These are phyloP conservation scores for Paramecium octaurelia DNA, from an alignment of 73 alveolate species.

Conservation along the genomic window DNA sequence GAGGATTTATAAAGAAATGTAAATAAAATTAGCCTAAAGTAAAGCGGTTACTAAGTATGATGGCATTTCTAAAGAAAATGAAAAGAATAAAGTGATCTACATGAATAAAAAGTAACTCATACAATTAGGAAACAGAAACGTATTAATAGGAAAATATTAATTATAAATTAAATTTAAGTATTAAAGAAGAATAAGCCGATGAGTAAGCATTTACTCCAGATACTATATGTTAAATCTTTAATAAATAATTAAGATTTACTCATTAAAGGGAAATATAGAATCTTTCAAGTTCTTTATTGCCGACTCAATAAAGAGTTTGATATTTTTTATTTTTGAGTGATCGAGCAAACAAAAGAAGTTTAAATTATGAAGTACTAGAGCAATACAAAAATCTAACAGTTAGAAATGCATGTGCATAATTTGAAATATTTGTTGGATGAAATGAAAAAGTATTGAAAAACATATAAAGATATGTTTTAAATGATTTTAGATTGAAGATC, in stretches of 20 bases:
- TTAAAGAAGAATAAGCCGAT: not conserved
- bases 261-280: conserved; percentile 46
- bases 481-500: conserved; percentile 89
- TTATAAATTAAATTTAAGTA: conserved; percentile 19
- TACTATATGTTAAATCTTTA: conserved; percentile 24
- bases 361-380: conserved; percentile 49
- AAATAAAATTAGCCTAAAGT: conserved; percentile 23
- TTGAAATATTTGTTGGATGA: conserved; percentile 68
- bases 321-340: not conserved
- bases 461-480: conserved; percentile 73
- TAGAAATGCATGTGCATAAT: conserved; percentile 45
- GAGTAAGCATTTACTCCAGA: not conserved
- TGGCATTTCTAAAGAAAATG: conserved; percentile 52
- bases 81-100: conserved; percentile 53
- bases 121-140: conserved; percentile 27
- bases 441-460: conserved; percentile 75
- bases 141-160: conserved; percentile 1
- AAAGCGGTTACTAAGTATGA: conserved; percentile 43
- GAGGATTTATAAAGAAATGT: conserved; percentile 57
- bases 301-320: not conserved
- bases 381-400: conserved; percentile 23
- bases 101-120: not conserved
- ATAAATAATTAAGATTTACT: conserved; percentile 23
- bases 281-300: conserved; percentile 12
- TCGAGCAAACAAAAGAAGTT: conserved; percentile 40